Conservation (phyloP, 1,284 basidiomycete species). For the Fomitopsis betulina region DNA sequence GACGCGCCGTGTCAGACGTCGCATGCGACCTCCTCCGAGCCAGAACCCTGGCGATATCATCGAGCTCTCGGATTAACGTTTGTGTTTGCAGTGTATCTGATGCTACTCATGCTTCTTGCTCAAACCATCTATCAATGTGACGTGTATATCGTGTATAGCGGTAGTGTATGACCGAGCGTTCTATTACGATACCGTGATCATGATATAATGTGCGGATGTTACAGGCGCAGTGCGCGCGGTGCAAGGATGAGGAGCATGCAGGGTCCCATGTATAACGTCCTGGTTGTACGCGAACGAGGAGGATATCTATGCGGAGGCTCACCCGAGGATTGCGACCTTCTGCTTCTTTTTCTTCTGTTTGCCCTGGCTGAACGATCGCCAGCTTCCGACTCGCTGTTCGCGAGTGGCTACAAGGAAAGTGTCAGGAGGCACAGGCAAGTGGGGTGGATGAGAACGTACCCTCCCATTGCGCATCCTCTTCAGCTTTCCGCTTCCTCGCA, state of each 20-base stretch:
- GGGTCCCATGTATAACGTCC: not conserved
- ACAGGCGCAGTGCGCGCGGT: not conserved
- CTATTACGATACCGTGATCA: not conserved
- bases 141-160: not conserved
- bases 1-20: slow-evolving; percentile 48
- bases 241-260: not conserved
- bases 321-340: slow-evolving; percentile 66
- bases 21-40: slow-evolving; percentile 18
- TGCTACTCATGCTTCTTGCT: not conserved
- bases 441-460: slow-evolving; percentile 38
- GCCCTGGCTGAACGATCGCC: slow-evolving; percentile 59
- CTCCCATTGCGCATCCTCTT: slow-evolving; percentile 81
- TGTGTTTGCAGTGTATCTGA: not conserved
- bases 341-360: slow-evolving; percentile 72
- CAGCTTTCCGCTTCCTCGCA: slow-evolving; percentile 72
- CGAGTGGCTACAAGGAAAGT: slow-evolving; percentile 49
- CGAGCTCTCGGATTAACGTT: slow-evolving; percentile 19
- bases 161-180: not conserved
- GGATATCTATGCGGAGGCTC: slow-evolving; percentile 15
- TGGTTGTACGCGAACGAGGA: not conserved
- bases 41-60: slow-evolving; percentile 14
- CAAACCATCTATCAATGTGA: not conserved
- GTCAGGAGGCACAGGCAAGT: not conserved
- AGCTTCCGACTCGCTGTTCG: slow-evolving; percentile 78
- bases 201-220: slow-evolving; percentile 1